Evolutionary conservation across 1,139 yeast genomes (phyloP).

Genomic region (Suhomyces coccinellae): DNA sequence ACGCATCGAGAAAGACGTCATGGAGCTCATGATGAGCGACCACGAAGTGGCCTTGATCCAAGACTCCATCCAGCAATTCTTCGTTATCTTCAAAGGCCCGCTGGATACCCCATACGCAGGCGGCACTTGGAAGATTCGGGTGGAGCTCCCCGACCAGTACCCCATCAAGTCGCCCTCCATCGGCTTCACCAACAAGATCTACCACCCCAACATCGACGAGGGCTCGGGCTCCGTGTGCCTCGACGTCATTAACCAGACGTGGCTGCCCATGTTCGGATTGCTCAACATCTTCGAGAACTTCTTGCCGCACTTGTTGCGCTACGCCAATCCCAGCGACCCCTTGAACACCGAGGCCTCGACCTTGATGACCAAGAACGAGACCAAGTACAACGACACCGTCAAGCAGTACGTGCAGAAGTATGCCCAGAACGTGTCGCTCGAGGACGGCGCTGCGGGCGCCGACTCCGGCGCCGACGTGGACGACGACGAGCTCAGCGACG

Average conservation of each 20-base stretch:
- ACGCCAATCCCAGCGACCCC: constrained; percentile 95
- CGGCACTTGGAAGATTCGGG: constrained; percentile 90
- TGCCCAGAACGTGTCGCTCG: constrained; percentile 49
- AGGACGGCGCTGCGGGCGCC: constrained; percentile 34
- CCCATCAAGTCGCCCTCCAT: constrained; percentile 96
- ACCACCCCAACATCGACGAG: constrained; percentile 92
- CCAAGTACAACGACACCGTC: constrained; percentile 67
- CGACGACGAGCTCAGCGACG: constrained; percentile 49
- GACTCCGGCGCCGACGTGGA: constrained; percentile 42
- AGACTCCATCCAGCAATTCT: constrained; percentile 89
- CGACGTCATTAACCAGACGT: constrained; percentile 95
- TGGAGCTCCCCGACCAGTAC: constrained; percentile 92
- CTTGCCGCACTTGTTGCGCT: constrained; percentile 85
- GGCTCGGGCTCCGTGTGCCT: constrained; percentile 91
- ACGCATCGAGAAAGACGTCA: constrained; percentile 94
- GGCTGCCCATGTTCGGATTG: constrained; percentile 98
- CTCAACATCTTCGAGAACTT: constrained; percentile 90
- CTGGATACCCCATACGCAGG: constrained; percentile 85
- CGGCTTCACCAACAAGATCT: constrained; percentile 88
- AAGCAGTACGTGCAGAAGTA: constrained; percentile 70
- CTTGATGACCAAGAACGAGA: constrained; percentile 70
- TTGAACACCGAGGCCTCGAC: constrained; percentile 90
- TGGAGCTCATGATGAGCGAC: constrained; percentile 96
- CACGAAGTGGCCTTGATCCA: constrained; percentile 84
- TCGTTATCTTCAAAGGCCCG: constrained; percentile 86